phyloP scores from a whole-genome alignment of 2,329 filamentous ascomycete genomes.

The Aquanectria penicillioides region DNA sequence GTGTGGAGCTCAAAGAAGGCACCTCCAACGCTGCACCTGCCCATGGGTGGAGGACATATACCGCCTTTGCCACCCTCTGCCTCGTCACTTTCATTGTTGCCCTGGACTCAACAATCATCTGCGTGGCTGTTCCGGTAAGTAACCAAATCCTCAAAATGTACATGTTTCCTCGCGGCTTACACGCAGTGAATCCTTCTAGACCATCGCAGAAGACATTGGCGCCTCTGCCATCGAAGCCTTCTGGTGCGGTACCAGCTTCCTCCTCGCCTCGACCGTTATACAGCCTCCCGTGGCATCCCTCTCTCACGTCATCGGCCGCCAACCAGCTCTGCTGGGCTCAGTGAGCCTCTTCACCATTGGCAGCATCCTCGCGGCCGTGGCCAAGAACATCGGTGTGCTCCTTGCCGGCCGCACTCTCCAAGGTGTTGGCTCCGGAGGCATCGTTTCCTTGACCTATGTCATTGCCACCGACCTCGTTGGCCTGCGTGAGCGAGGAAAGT shows the following conservation, averaged over 20 bases:
- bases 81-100: constrained; percentile 38
- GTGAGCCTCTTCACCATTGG: constrained; percentile 31
- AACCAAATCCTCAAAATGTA: too few relatives aligned
- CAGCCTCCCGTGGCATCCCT: constrained; percentile 38
- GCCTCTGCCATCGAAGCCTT: constrained; percentile 37
- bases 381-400: constrained; percentile 41
- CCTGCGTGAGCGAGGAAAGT: constrained; percentile 54
- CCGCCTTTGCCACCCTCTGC: constrained; percentile 37
- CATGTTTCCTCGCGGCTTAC: neutral
- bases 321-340: constrained; percentile 30
- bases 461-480: constrained; percentile 58
- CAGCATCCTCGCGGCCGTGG: constrained; percentile 35
- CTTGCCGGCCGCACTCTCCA: constrained; percentile 61
- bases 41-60: constrained; percentile 30
- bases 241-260: constrained; percentile 38
- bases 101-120: constrained; percentile 39
- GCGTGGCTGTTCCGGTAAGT: constrained; percentile 36
- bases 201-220: constrained; percentile 36
- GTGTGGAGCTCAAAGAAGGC: constrained; percentile 9
- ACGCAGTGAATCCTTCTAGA: constrained; percentile 13
- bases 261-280: constrained; percentile 37
- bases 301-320: constrained; percentile 37
- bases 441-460: constrained; percentile 57
- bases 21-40: neutral
- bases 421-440: constrained; percentile 62